Base-by-base conservation (phyloP, 129 eudicot genomes). In the Lonicera japonica region DNA sequence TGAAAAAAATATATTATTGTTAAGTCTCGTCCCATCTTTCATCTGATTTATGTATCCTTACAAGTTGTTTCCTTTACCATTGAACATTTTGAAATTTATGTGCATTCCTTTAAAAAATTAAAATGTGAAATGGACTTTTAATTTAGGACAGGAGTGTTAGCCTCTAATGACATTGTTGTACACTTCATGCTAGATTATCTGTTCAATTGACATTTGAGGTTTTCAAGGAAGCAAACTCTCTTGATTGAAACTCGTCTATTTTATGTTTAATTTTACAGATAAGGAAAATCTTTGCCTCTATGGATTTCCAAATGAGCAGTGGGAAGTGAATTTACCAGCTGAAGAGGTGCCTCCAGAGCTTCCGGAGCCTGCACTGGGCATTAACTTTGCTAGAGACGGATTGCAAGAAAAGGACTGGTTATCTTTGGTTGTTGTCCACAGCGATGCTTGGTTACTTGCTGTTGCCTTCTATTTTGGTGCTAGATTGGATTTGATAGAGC, bases 341-440 rank as follows among this genome's bases (percentile, higher is more conserved):
- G 86, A 83, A 76, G 89, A 83, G 71, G 81, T 78, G 21, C 83
- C 85, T 17, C 84, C 88, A 1, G 94, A 85, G 85, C 85, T 85
- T 64, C 85, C 94, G 4, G 88, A 85, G 54, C 94, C 94, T 56
- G 84, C 84, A 36, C 62, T 75, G n/a, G 94, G 94, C 18, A 85
- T 84, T 19, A 84, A 77, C 83, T 81, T 80, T 60, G 82, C 84
- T 0, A 82, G 84, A 67, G 84, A 84, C 51, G 92, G 82, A 11
- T 80, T 84, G 92, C 86, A 73, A 54, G 86, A 79, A 58, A 79
- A 84, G 60, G 94, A 85, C 56, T 85, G 87, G 87, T 56, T 85
- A 17, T 81, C 84, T 60, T 69, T 81, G 70, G 92, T 85, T 72
- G 82, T 84, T 47, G 86, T 81, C 23, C 92, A 85, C 47, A 81